phyloP scores from a whole-genome alignment of 495 filamentous ascomycete genomes.

The Evansstolkia leycettana region DNA sequence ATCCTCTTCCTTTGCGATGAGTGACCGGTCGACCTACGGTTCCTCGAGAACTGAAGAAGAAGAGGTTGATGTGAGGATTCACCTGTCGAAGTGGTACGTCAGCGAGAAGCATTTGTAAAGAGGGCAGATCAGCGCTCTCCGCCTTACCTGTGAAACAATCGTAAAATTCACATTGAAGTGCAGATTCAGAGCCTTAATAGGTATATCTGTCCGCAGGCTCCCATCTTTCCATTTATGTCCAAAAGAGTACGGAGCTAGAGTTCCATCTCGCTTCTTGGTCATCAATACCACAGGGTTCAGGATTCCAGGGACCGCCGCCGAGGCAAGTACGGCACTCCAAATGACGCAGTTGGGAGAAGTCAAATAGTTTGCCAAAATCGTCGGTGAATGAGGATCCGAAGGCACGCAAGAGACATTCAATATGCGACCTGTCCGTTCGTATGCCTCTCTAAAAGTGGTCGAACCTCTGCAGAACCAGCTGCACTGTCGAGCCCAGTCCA shows the following conservation, averaged over 20 bases:
- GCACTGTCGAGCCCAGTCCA: constrained; percentile 79
- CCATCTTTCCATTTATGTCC: constrained; percentile 99
- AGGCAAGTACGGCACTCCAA: constrained; percentile 92
- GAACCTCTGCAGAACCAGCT: constrained; percentile 83
- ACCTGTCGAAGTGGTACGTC: constrained; percentile 32
- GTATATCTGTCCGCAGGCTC: constrained; percentile 85
- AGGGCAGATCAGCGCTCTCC: not conserved
- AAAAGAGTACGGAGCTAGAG: constrained; percentile 74
- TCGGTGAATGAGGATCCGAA: constrained; percentile 86
- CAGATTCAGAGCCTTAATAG: constrained; percentile 80
- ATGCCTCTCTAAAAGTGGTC: constrained; percentile 90
- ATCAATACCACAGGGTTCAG: constrained; percentile 93
- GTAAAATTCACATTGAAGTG: constrained; percentile 98
- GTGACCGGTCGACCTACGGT: constrained; percentile 88
- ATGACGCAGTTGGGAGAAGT: constrained; percentile 95
- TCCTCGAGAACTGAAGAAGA: constrained; percentile 93
- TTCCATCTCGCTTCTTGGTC: constrained; percentile 75
- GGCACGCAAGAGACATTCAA: constrained; percentile 96
- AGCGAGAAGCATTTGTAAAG: not conserved
- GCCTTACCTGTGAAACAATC: constrained; percentile 66
- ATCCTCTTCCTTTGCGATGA: constrained; percentile 83
- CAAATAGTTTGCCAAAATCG: constrained; percentile 85
- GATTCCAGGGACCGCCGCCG: constrained; percentile 91
- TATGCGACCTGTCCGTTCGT: constrained; percentile 85
- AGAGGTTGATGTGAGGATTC: constrained; percentile 94